Percentiles rank a stretch among this genome's conserved stretches.
phyloP scores from a whole-genome alignment of 2,329 filamentous ascomycete species.

The Ophiocordyceps robertsii region DNA sequence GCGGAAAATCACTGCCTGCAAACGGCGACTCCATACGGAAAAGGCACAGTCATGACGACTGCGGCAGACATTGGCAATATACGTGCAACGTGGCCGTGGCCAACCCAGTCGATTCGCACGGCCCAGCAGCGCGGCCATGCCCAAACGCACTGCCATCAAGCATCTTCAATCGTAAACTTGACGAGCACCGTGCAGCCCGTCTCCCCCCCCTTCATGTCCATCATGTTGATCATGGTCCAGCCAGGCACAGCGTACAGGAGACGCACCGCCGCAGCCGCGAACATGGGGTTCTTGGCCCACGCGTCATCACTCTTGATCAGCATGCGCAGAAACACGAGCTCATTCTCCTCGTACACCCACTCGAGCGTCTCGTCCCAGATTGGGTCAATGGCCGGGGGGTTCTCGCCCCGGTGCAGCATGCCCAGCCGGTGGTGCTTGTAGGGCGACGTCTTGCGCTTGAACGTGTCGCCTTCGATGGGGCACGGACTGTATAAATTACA shows the following conservation, averaged over 20 bases:
- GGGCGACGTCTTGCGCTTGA: conserved; percentile 25
- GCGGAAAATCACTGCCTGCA: too few species aligned
- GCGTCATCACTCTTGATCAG: conserved; percentile 54
- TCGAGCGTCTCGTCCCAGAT: conserved; percentile 53
- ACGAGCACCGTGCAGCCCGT: conserved; percentile 49
- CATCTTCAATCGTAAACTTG: conserved; percentile 42
- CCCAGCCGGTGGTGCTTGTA: conserved; percentile 47
- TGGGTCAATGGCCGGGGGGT: conserved; percentile 45
- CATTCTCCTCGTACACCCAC: conserved; percentile 56
- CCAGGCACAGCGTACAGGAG: conserved; percentile 40
- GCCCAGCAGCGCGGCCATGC: background rate
- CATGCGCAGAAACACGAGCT: conserved; percentile 49
- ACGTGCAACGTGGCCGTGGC: too few species aligned
- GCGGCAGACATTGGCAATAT: too few species aligned
- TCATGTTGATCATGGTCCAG: conserved; percentile 52
- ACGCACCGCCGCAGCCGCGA: conserved; percentile 47
- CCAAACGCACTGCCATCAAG: conserved; percentile 4
- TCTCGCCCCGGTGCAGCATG: conserved; percentile 43
- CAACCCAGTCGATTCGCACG: too few species aligned
- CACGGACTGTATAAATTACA: conserved; percentile 49
- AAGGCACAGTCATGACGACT: too few species aligned
- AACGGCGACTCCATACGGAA: too few species aligned
- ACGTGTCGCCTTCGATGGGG: conserved; percentile 29
- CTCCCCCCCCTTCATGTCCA: conserved; percentile 51
- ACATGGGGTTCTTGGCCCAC: conserved; percentile 47